Percentiles rank a stretch among this genome's conserved stretches.
Evolutionary conservation across 371 early-diverging fungal genomes (phyloP).

Genomic region (Dinochytrium kinnereticum): DNA sequence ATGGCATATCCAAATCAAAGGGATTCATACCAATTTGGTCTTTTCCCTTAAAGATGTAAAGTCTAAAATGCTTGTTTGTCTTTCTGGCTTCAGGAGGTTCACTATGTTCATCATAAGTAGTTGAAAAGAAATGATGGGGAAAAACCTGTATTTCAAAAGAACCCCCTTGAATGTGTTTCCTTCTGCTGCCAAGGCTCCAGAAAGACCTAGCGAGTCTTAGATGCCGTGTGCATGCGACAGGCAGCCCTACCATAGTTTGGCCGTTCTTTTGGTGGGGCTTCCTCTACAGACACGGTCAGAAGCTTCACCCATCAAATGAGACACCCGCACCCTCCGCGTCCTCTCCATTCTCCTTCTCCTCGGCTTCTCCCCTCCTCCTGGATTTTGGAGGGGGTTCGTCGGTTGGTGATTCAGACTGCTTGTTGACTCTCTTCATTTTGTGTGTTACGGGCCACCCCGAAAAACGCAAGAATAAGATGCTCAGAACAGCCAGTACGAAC

Average conservation of each 20-base stretch:
- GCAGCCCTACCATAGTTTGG: slow-evolving; percentile 2
- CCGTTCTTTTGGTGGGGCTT: not conserved
- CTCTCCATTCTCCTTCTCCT: not conserved
- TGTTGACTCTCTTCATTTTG: no score
- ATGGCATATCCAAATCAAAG: not conserved
- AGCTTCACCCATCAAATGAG: not conserved
- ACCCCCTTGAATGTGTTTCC: slow-evolving; percentile 17
- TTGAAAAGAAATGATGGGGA: not conserved
- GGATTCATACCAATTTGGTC: slow-evolving; percentile 75
- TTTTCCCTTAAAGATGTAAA: slow-evolving; percentile 91
- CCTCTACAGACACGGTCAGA: not conserved
- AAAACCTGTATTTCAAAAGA: slow-evolving; percentile 22
- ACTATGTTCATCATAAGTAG: not conserved
- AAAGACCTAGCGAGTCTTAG: not conserved
- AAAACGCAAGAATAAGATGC: slow-evolving; percentile 6
- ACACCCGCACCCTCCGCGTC: not conserved
- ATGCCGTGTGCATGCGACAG: not conserved
- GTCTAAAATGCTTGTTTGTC: slow-evolving; percentile 74
- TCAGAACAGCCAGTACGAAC: not conserved
- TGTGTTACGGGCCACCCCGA: no score
- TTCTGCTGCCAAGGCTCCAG: slow-evolving; percentile 20
- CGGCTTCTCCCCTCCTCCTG: not conserved
- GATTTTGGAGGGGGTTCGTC: not conserved
- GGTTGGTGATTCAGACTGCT: not conserved
- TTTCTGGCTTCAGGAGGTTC: slow-evolving; percentile 91